Evolutionary conservation across 176 grass and related monocot species (phyloP).

Genomic region (Alloteropsis semialata): DNA sequence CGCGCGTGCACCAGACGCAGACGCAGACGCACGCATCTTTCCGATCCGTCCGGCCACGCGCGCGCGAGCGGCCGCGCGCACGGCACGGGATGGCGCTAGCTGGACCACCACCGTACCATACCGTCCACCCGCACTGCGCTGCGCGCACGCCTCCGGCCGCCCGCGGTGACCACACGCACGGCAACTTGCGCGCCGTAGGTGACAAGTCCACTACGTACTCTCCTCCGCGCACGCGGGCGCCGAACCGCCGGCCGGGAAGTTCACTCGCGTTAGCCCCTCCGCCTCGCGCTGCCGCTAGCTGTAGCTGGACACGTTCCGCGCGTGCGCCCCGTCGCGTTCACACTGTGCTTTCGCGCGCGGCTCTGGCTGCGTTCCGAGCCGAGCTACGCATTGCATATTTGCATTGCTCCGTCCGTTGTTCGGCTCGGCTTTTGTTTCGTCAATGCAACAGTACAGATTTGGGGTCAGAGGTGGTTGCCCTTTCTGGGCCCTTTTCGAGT

Average conservation of each 20-base stretch:
- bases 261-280: neutral
- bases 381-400: neutral
- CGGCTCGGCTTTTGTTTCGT: neutral
- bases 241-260: neutral
- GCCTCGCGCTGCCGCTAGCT: too few species aligned
- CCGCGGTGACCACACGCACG: neutral
- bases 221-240: neutral
- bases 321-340: neutral
- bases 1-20: neutral
- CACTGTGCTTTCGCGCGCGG: neutral
- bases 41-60: too few species aligned
- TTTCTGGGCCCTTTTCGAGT: neutral
- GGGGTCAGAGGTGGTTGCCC: neutral
- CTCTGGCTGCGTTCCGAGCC: neutral
- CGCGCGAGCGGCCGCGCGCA: too few species aligned
- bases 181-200: neutral
- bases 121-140: neutral
- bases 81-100: neutral
- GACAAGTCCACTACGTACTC: conserved; percentile 12
- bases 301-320: too few species aligned
- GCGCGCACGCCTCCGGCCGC: neutral
- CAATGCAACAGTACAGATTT: neutral
- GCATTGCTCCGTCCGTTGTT: neutral
- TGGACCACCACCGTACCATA: neutral
- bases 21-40: neutral